Percentiles rank a stretch among this genome's conserved stretches.
These are phyloP conservation scores for Huntiella decipiens DNA, from an alignment of 2,329 filamentous ascomycete species.

Conservation along the genomic window DNA sequence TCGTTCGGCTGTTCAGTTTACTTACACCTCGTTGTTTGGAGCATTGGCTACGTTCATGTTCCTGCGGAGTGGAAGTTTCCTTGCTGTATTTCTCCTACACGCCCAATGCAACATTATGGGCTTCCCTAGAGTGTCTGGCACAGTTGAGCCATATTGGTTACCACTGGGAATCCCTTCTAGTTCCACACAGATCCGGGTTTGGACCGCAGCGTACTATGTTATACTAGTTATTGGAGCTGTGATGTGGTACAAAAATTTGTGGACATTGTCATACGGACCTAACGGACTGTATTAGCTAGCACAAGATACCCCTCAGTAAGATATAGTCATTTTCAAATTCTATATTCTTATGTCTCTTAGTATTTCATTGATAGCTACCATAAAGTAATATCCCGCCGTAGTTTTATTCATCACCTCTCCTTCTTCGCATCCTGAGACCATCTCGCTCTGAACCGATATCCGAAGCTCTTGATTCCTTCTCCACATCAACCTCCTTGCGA, in stretches of 20 bases:
- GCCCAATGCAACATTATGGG: constrained; percentile 88
- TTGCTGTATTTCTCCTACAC: constrained; percentile 58
- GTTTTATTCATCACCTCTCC: constrained; percentile 17
- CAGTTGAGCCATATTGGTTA: constrained; percentile 38
- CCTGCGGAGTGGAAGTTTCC: constrained; percentile 64
- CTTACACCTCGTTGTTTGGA: constrained; percentile 83
- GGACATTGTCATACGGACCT: constrained; percentile 45
- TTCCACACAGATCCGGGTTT: constrained; percentile 20
- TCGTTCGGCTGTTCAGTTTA: constrained; percentile 65
- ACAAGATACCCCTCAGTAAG: too few relatives aligned
- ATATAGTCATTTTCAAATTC: too few relatives aligned
- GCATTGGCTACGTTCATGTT: constrained; percentile 84
- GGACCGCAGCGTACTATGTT: constrained; percentile 64
- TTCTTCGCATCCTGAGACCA: constrained; percentile 22
- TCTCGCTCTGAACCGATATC: constrained; percentile 7
- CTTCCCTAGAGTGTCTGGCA: constrained; percentile 68
- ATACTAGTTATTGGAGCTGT: constrained; percentile 53
- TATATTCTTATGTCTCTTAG: too few relatives aligned
- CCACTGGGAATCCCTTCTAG: constrained; percentile 14
- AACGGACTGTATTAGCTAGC: constrained; percentile 5
- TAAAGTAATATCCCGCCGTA: not conserved
- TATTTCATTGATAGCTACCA: not conserved
- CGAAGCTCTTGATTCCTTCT: constrained; percentile 26
- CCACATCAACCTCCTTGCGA: constrained; percentile 24
- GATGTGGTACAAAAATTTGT: constrained; percentile 53